Base-by-base conservation (phyloP, 1,284 basidiomycete species). In the Stereum hirsutum region DNA sequence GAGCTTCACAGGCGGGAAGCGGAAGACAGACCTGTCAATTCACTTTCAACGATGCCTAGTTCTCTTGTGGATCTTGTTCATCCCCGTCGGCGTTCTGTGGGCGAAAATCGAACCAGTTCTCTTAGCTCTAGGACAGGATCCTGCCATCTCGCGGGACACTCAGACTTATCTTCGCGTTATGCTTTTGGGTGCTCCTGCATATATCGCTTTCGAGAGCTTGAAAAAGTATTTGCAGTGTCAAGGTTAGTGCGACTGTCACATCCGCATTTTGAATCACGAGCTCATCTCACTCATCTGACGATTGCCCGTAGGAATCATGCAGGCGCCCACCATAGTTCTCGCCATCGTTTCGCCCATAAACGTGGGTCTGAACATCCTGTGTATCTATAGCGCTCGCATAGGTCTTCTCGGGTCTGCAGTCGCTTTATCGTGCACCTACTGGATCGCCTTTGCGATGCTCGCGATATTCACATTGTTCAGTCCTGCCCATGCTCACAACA, bases 171-270 rank as follows among this genome's bases (percentile, higher is more conserved):
- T 86, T 49, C 72, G 82, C 8, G 55, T 86, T 20, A 60, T 88
- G 39, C 68, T 77, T 39, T 44, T 77, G 31, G 82, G 77, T 1
- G 80, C 76, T 0, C 83, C 85, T 1, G 83, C 73, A 5, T 86
- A 84, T 54, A 75, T 87, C 47, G 81, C 74, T 6, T 88, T 87
- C 47, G 84, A 87, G 57, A 78, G 74, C 42, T 61, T 85, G 51
- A 87, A 86, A 59, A 87, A 84, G 59, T 87, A 86, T 58, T 57
- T 87, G 19, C 83, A 87, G 56, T 84, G 83, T 46, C 83, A 87
- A 67, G 83, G 83, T 80, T 50, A 48, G 67, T 52, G n/a, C 24
- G n/a, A 5, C 36, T 8, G 20, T 14, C 36, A 19, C 14, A n/a
- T 15, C 5, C 12, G 28, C 19, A 28, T 31, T 39, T 25, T 27